Base-by-base conservation (phyloP, 352 stramenopile species). In the Phytopythium litorale region DNA sequence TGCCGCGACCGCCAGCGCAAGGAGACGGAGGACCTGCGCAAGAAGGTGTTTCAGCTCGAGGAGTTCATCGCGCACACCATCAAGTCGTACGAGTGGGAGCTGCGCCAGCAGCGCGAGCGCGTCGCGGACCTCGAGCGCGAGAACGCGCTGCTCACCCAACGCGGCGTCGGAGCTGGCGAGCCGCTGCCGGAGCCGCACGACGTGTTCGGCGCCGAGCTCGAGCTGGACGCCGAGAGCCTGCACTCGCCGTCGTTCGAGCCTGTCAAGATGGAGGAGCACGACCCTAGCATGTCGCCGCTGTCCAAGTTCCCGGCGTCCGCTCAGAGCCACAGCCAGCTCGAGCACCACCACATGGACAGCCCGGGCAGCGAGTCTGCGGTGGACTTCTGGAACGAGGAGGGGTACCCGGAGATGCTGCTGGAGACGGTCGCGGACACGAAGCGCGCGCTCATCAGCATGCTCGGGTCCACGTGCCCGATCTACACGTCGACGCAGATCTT, bases 41-140 rank as follows among this genome's bases (percentile, higher is more conserved):
- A 79, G 65, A 87, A 89, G 46, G 79, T 89, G 30, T 87, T 87
- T 56, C 75, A 89, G 65, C 62, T 89, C 9, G 77, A 89, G 33
- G 79, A 89, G 60, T 87, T 81, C 59, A 87, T 87, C 51, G 65
- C 75, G 6, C 77, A 86, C 60, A 79, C 71, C 53, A 72, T 80
- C 63, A 77, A 87, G 54, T 65, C 75, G 25, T 84, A 88, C 61
- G 79, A 88, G 40, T 75, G 63, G 65, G 76, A 85, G 54, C 58
- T 75, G 49, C 67, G 68, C 25, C 72, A 81, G 49, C 77, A 87
- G 46, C 67, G 65, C 4, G 52, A 79, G 1, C 71, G 76, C n/a
- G 53, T 78, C n/a, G 73, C 82, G 48, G 21, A 50, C 51, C 56
- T 84, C 25, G 60, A 79, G 42, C 73, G 66, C 7, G 73, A 87